Conservation (phyloP, 306 rosid species). For the Rosa lucieae region DNA sequence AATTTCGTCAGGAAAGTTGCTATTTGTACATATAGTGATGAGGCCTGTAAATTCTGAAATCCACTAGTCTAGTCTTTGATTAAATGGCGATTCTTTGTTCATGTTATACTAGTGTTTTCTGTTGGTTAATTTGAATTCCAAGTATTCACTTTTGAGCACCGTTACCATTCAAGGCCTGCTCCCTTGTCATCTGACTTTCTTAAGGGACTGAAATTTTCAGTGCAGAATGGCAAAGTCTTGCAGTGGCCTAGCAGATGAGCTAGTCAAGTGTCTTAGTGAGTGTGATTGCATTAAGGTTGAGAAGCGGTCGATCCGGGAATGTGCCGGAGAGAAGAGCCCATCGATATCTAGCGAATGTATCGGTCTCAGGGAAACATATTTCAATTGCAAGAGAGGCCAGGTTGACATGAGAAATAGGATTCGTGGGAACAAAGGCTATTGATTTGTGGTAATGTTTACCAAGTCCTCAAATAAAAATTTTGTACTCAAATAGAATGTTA, state of each 20-base stretch:
- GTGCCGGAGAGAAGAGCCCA: slow-evolving; percentile 87
- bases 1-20: too few relatives aligned
- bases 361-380: slow-evolving; percentile 92
- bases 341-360: slow-evolving; percentile 83
- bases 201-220: slow-evolving; percentile 1
- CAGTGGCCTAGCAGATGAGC: slow-evolving; percentile 80
- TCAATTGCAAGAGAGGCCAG: slow-evolving; percentile 99
- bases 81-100: too few relatives aligned
- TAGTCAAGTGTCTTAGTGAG: slow-evolving; percentile 91
- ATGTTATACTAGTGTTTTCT: too few relatives aligned
- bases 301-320: slow-evolving; percentile 63
- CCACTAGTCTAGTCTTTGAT: too few relatives aligned
- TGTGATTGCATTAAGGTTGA: slow-evolving; percentile 89
- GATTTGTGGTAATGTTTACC: slow-evolving; percentile 2
- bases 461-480: background rate
- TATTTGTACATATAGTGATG: too few relatives aligned
- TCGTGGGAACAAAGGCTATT: slow-evolving; percentile 55
- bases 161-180: too few relatives aligned
- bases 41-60: too few relatives aligned
- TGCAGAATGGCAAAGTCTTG: slow-evolving; percentile 84
- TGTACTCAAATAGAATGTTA: background rate
- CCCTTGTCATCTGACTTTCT: too few relatives aligned
- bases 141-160: too few relatives aligned
- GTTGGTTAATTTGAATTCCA: too few relatives aligned
- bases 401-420: slow-evolving; percentile 60